A percentile compares a stretch with the other conserved stretches of the same genome.
These are phyloP conservation scores for Onygenales sp. DNA, from an alignment of 2,329 filamentous ascomycete genomes.

Conservation along the genomic window DNA sequence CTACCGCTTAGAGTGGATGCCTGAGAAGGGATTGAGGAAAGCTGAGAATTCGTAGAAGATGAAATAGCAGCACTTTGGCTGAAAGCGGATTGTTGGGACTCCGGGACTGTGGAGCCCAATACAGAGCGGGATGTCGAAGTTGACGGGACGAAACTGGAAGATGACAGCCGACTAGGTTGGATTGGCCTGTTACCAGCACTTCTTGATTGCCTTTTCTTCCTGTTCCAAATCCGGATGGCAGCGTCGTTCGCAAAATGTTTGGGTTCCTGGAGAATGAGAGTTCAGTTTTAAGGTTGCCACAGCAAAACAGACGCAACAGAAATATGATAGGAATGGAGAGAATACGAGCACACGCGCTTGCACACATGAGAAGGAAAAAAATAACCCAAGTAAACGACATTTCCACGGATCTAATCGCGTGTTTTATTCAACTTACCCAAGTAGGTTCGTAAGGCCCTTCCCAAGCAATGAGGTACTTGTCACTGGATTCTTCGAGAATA, in stretches of 20 bases:
- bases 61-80: constrained; percentile 5
- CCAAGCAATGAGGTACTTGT: constrained; percentile 31
- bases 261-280: constrained; percentile 19
- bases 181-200: constrained; percentile 6
- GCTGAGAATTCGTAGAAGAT: background rate
- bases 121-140: background rate
- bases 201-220: constrained; percentile 14
- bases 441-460: constrained; percentile 26
- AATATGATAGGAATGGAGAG: background rate
- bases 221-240: constrained; percentile 22
- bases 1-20: constrained; percentile 4
- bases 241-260: constrained; percentile 24
- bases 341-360: background rate
- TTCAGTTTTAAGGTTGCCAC: background rate
- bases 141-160: background rate
- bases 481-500: constrained; percentile 26
- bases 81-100: background rate
- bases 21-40: constrained; percentile 4
- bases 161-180: background rate
- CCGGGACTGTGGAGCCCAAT: constrained; percentile 7
- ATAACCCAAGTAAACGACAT: background rate
- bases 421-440: constrained; percentile 23
- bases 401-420: background rate
- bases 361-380: background rate
- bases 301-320: background rate